Base-by-base conservation (phyloP, 164 flowering plant species). In the Protea cynaroides region DNA sequence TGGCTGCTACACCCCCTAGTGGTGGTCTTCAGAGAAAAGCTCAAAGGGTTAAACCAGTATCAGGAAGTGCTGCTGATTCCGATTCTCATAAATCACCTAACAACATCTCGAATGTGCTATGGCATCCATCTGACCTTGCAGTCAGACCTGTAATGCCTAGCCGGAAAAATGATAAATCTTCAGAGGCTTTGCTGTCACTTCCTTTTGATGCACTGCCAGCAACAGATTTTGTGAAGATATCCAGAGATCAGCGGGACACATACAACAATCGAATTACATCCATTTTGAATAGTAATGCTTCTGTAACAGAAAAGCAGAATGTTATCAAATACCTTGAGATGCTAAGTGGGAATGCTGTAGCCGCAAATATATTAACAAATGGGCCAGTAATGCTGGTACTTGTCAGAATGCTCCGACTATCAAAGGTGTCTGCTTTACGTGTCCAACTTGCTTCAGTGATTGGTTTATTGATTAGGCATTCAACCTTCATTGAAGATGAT, bases 61-160 rank as follows among this genome's bases (percentile, higher is more conserved):
- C 74, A 47, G 90, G 74, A 25, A 63, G 78, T 71, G 78, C 72
- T 7, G 60, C 62, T 51, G 89, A 83, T 47, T 69, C 73, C 71
- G 93, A 85, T 63, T 71, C 74, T 68, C 73, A 76, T 25, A 86
- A 74, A 71, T 73, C 88, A 61, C 70, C 86, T 58, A 75, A 69
- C 62, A 75, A 74, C 70, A 74, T 88, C 23, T 82, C 85, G 7
- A 69, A 87, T 29, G 85, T 85, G 63, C 73, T 84, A 62, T 95
- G 99, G 98, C 98, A 95, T 78, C 78, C 84, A 60, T 90, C 98
- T 65, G 99, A 95, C 80, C 92, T 90, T 65, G 82, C 97, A 24
- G 96, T 92, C 37, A 80, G 94, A 72, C 99, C 99, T 65, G 97
- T 95, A 22, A 92, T 95, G 99, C 98, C 97, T 56, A 83, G 88